A percentile compares a stretch with the other conserved stretches of the same genome.
These are phyloP conservation scores for Alternaria postmessia DNA, from an alignment of 2,329 filamentous ascomycete species.

Conservation along the genomic window DNA sequence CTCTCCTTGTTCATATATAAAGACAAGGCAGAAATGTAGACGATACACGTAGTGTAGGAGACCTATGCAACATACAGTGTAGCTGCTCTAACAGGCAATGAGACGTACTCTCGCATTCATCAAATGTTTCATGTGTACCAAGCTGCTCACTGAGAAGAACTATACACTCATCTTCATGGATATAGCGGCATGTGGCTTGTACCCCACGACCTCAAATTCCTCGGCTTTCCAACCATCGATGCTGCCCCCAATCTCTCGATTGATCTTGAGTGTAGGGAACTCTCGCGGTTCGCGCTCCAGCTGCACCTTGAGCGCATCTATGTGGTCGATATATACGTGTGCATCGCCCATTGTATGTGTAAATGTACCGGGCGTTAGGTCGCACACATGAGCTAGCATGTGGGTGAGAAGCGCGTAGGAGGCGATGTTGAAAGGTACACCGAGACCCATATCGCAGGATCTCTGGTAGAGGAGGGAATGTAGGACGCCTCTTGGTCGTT, in stretches of 20 bases:
- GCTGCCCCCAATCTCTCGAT: constrained; percentile 70
- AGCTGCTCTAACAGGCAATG: accelerated
- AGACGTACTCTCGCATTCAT: background rate
- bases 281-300: constrained; percentile 78
- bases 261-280: constrained; percentile 82
- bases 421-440: constrained; percentile 97
- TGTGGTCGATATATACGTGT: constrained; percentile 94
- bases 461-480: constrained; percentile 93
- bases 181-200: constrained; percentile 90
- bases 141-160: background rate
- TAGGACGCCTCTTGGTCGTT: constrained; percentile 69
- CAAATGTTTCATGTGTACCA: background rate
- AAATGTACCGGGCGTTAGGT: constrained; percentile 83
- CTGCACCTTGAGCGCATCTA: constrained; percentile 85
- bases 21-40: no score
- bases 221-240: constrained; percentile 92
- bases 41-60: accelerated
- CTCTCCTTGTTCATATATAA: no score
- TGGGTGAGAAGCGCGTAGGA: constrained; percentile 93
- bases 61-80: background rate
- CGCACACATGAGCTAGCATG: constrained; percentile 89
- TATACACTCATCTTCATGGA: constrained; percentile 99
- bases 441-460: constrained; percentile 95
- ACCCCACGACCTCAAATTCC: constrained; percentile 87
- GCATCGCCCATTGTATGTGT: constrained; percentile 98